Percentiles rank a stretch among this genome's conserved stretches.
These are phyloP conservation scores for Mortierella sp. DNA, from an alignment of 371 early-diverging fungal genomes.

Conservation along the genomic window DNA sequence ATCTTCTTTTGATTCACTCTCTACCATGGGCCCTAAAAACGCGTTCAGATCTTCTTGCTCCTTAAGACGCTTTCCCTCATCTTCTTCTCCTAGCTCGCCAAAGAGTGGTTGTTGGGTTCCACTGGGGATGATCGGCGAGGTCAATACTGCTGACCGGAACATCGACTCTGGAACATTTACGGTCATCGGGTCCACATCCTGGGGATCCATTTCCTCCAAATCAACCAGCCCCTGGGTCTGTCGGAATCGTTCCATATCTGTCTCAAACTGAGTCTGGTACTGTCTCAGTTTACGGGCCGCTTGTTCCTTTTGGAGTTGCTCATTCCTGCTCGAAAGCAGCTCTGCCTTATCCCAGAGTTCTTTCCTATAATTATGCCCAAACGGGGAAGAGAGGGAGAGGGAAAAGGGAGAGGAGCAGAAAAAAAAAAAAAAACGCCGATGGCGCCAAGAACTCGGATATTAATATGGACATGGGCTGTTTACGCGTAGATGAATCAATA, in stretches of 20 bases:
- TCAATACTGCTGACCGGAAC: not conserved
- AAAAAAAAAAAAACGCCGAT: not conserved
- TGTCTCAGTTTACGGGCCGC: conserved; percentile 23
- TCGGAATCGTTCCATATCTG: conserved; percentile 42
- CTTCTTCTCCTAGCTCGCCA: not conserved
- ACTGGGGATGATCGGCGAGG: not conserved
- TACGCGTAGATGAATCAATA: not conserved
- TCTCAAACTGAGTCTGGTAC: conserved; percentile 39
- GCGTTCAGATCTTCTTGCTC: conserved; percentile 32
- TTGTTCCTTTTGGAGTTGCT: conserved; percentile 44
- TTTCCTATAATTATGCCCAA: conserved; percentile 13
- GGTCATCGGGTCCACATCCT: not conserved
- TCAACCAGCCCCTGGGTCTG: conserved; percentile 6
- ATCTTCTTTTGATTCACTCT: conserved; percentile 2
- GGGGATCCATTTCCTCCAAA: conserved; percentile 11
- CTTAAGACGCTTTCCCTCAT: conserved; percentile 12
- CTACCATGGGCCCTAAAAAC: conserved; percentile 30
- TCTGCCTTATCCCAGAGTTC: conserved; percentile 52
- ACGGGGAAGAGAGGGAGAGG: not conserved
- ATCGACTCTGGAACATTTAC: not conserved
- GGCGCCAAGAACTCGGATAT: too few relatives aligned
- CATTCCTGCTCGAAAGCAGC: conserved; percentile 26
- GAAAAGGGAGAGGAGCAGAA: not conserved
- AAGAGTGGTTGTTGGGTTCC: not conserved
- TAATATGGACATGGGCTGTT: not conserved